These are phyloP conservation scores for Kalmanozyma brasiliensis DNA, from an alignment of 1,284 basidiomycete genomes.

Conservation along the genomic window DNA sequence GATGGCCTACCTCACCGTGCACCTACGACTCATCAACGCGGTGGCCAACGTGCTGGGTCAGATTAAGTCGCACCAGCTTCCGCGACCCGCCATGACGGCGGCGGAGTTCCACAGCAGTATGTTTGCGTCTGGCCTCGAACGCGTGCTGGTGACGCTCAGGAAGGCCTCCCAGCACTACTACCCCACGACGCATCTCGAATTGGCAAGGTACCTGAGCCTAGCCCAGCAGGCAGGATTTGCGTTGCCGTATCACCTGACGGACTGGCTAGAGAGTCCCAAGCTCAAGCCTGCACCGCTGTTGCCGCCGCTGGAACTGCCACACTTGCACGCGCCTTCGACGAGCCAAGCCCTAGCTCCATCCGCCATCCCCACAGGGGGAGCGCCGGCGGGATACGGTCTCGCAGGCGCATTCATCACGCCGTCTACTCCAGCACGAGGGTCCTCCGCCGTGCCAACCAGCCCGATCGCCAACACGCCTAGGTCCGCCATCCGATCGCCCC, in stretches of 20 bases:
- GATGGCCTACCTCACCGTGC: constrained; percentile 80
- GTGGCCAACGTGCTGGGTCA: constrained; percentile 32
- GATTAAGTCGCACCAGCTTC: constrained; percentile 23
- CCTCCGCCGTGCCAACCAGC: constrained; percentile 6
- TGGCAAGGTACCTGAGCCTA: constrained; percentile 47
- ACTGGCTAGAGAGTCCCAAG: constrained; percentile 33
- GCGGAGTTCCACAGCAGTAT: constrained; percentile 47
- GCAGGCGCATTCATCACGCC: constrained; percentile 25
- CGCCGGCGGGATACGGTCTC: constrained; percentile 12
- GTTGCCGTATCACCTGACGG: constrained; percentile 37
- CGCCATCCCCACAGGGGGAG: constrained; percentile 3
- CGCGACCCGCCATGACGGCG: constrained; percentile 30
- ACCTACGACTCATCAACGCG: constrained; percentile 53
- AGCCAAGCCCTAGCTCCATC: no score
- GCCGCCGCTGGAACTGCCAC: constrained; percentile 24
- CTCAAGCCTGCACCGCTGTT: constrained; percentile 13
- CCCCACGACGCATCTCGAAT: constrained; percentile 57
- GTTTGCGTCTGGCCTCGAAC: constrained; percentile 52
- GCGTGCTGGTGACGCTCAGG: constrained; percentile 47
- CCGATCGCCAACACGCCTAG: no score
- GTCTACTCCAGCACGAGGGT: constrained; percentile 8
- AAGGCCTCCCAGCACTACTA: constrained; percentile 59
- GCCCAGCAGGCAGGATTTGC: constrained; percentile 16
- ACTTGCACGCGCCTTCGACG: constrained; percentile 7
- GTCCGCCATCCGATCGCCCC: background rate